Conservation (phyloP, 1,139 yeast genomes). For the Blastobotrys persicus region DNA sequence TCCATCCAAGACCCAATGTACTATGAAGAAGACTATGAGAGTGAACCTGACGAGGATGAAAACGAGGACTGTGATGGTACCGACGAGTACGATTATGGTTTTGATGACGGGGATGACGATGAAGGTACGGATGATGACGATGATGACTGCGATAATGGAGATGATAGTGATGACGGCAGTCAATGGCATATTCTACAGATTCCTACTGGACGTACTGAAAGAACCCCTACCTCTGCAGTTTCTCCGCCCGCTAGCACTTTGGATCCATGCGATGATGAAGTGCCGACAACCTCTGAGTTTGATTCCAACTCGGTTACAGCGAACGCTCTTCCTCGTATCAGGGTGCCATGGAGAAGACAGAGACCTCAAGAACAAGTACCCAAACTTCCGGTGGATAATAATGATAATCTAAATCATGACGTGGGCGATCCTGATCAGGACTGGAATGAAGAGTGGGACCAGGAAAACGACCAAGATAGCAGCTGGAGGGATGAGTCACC, state of each 20-base stretch:
- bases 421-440: constrained; percentile 13
- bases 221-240: background rate
- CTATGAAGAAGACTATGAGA: constrained; percentile 10
- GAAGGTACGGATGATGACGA: constrained; percentile 11
- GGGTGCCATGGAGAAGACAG: constrained; percentile 11
- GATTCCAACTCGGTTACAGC: background rate
- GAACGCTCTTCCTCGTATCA: constrained; percentile 11
- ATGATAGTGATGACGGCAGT: constrained; percentile 34
- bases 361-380: constrained; percentile 10
- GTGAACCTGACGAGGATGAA: constrained; percentile 12
- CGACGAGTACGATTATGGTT: constrained; percentile 26
- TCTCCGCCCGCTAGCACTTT: background rate
- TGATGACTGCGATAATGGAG: constrained; percentile 34
- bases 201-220: background rate
- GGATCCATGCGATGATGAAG: background rate
- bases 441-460: constrained; percentile 11
- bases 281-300: background rate
- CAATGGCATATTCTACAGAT: constrained; percentile 22
- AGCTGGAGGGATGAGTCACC: background rate
- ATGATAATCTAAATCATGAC: constrained; percentile 1
- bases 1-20: background rate
- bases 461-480: constrained; percentile 11
- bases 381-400: background rate
- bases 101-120: constrained; percentile 20
- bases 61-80: constrained; percentile 19